Evolutionary conservation across 495 filamentous ascomycete genomes (phyloP), one percentile per base, ranked within the genome.

Genomic region (Penicillium parvum): DNA sequence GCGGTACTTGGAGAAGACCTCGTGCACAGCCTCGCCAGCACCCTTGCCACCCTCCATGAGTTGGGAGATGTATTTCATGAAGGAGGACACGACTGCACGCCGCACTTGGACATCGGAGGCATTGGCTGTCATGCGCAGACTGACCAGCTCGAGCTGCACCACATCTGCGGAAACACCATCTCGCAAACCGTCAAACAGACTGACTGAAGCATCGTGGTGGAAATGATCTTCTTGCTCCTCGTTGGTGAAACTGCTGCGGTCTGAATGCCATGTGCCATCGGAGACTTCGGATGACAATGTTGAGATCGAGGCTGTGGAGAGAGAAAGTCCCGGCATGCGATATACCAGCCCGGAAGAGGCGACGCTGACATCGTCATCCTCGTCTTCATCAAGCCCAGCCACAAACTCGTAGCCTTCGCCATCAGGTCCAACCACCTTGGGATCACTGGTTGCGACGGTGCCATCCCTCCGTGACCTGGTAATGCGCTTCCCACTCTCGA

Each of bases 71-170:
- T 85, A 84, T 49, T 84, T 85, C 59, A 87, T 84, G 58, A 97
- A 90, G 0, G 89, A 87, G 15, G 82, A 78, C 5, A 84, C 87
- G 19, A 96, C 80, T 3, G 92, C 88, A 3, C 84, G 85, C 17
- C 91, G 86, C 46, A 96, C 85, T 61, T 90, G 82, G 53, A 83
- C 74, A 50, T 95, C 90, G 2, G 84, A 86, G 5, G 92, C 94
- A 57, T 99, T 89, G 47, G 83, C 85, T 16, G 81, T 84, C 67
- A 99, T 86, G 5, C 90, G 81, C 25, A 96, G 75, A 52, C 86
- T 84, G 67, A 85, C 92, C 29, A 99, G 82, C 60, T 99, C 92
- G 8, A 97, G 73, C 52, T 86, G 84, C 7, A 92, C 88, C 8
- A 85, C 84, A 56, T 92, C 87, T n/a, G 88, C 80, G 28, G 87